A percentile compares a stretch with the other conserved stretches of the same genome.
phyloP scores from a whole-genome alignment of 805 yeast species.

The Candida montana region DNA sequence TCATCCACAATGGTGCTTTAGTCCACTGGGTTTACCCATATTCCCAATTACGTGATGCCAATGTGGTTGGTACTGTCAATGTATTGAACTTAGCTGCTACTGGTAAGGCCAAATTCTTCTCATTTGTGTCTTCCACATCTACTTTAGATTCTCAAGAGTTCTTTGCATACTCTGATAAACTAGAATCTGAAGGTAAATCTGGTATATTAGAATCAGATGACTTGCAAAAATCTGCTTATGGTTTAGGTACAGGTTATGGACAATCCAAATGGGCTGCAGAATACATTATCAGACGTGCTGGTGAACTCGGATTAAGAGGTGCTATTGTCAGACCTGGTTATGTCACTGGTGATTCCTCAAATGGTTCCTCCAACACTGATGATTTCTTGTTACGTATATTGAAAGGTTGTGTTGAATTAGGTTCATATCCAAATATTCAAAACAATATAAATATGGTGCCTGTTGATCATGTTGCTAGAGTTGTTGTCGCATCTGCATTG shows the following conservation, averaged over 20 bases:
- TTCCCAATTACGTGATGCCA: slow-evolving; percentile 82
- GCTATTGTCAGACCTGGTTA: slow-evolving; percentile 94
- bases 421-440: slow-evolving; percentile 75
- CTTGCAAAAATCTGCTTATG: slow-evolving; percentile 72
- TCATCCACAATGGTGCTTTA: slow-evolving; percentile 94
- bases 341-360: slow-evolving; percentile 76
- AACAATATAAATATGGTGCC: slow-evolving; percentile 96
- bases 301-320: slow-evolving; percentile 80
- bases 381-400: slow-evolving; percentile 92
- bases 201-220: slow-evolving; percentile 85
- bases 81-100: slow-evolving; percentile 65
- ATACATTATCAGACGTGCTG: slow-evolving; percentile 81
- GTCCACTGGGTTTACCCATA: slow-evolving; percentile 99
- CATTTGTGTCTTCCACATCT: slow-evolving; percentile 95
- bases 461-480: slow-evolving; percentile 95
- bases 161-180: slow-evolving; percentile 68
- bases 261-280: slow-evolving; percentile 99
- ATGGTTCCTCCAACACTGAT: slow-evolving; percentile 93
- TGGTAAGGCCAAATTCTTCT: slow-evolving; percentile 81
- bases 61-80: slow-evolving; percentile 82
- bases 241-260: slow-evolving; percentile 91
- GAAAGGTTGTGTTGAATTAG: slow-evolving; percentile 90
- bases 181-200: slow-evolving; percentile 53
- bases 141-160: slow-evolving; percentile 81
- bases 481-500: slow-evolving; percentile 77